Percentiles rank a stretch among this genome's conserved stretches.
Conservation (phyloP, 805 yeast species). For the Scheffersomyces spartinae region DNA sequence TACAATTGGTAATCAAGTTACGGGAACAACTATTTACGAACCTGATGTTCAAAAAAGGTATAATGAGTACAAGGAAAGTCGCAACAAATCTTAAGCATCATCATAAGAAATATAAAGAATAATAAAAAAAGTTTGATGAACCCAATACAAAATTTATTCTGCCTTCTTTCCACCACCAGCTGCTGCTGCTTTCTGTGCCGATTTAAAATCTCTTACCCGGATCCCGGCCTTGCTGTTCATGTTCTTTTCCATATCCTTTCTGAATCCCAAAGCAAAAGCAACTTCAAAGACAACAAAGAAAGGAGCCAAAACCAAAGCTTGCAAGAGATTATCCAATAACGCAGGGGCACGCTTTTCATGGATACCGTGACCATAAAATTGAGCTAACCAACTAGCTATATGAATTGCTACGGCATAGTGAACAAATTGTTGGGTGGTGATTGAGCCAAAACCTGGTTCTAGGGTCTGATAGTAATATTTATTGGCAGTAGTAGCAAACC, state of each 20-base stretch:
- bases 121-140: too few relatives aligned
- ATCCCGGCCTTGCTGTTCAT: conserved; percentile 39
- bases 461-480: too few relatives aligned
- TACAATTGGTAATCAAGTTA: conserved; percentile 72
- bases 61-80: conserved; percentile 10
- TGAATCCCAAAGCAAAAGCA: conserved; percentile 55
- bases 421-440: too few relatives aligned
- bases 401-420: conserved; percentile 31
- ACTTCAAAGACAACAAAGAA: conserved; percentile 76
- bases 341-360: conserved; percentile 85
- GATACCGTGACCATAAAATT: conserved; percentile 78
- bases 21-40: conserved; percentile 48
- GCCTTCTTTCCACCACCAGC: too few relatives aligned
- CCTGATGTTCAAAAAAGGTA: conserved; percentile 39
- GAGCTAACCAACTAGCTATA: conserved; percentile 61
- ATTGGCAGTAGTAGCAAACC: too few relatives aligned
- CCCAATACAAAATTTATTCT: too few relatives aligned
- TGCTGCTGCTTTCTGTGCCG: conserved; percentile 8
- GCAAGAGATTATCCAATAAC: conserved; percentile 65
- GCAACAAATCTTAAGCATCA: too few relatives aligned
- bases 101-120: too few relatives aligned
- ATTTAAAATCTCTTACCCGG: conserved; percentile 22
- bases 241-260: conserved; percentile 34
- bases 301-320: conserved; percentile 86
- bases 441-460: too few relatives aligned